Percentiles rank a stretch among this genome's conserved stretches.
These are phyloP conservation scores for Zhuliangozyma blackwelliae DNA, from an alignment of 1,139 yeast genomes.

Conservation along the genomic window DNA sequence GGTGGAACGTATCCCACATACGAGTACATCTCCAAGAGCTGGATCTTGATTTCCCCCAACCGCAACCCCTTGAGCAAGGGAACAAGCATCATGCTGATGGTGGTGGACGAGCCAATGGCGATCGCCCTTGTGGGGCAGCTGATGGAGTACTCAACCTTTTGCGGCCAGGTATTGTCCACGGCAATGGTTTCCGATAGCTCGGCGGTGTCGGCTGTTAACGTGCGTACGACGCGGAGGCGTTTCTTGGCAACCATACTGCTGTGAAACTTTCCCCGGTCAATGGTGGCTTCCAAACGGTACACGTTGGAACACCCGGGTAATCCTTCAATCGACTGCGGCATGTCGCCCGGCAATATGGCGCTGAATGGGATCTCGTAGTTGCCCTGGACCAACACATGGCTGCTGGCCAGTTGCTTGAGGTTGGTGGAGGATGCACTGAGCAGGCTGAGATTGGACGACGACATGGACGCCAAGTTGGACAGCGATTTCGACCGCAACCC, in stretches of 20 bases:
- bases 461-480: slow-evolving; percentile 17
- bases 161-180: slow-evolving; percentile 95
- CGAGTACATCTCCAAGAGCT: slow-evolving; percentile 63
- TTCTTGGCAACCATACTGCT: slow-evolving; percentile 62
- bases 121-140: slow-evolving; percentile 85
- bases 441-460: slow-evolving; percentile 9
- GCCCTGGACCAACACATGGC: slow-evolving; percentile 54
- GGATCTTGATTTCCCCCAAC: slow-evolving; percentile 66
- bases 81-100: slow-evolving; percentile 65
- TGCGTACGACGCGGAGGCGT: slow-evolving; percentile 80
- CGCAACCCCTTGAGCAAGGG: slow-evolving; percentile 80
- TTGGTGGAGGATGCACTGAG: slow-evolving; percentile 10
- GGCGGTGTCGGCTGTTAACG: slow-evolving; percentile 80
- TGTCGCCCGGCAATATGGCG: slow-evolving; percentile 76
- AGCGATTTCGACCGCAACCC: slow-evolving; percentile 28
- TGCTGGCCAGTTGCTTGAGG: slow-evolving; percentile 10
- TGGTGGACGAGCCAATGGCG: slow-evolving; percentile 80
- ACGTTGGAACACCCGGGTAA: slow-evolving; percentile 79
- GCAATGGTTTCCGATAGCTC: slow-evolving; percentile 91
- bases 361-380: slow-evolving; percentile 91
- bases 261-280: slow-evolving; percentile 80
- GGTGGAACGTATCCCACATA: slow-evolving; percentile 57
- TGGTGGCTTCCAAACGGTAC: slow-evolving; percentile 71
- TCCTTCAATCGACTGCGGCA: slow-evolving; percentile 89
- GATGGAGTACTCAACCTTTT: slow-evolving; percentile 84